Percentiles rank a stretch among this genome's conserved stretches.
Evolutionary conservation across 345 rosid species (phyloP).

Genomic region (Garcia nutans): DNA sequence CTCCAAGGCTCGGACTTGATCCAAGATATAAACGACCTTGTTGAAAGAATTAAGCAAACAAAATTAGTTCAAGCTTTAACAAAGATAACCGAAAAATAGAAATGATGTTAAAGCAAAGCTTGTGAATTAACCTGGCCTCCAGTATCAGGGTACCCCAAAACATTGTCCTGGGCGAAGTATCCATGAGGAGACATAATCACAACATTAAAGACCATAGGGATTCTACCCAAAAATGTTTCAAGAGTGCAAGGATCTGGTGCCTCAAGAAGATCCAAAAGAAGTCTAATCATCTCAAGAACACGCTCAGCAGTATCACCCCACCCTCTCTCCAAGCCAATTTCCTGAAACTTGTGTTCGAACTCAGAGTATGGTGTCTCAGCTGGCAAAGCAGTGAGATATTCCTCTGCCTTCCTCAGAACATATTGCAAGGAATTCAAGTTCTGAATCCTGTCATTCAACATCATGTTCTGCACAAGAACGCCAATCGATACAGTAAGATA

Average conservation of each 20-base stretch:
- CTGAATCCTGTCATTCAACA: conserved; percentile 73
- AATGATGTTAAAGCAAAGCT: not conserved
- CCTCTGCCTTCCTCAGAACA: conserved; percentile 88
- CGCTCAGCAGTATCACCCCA: conserved; percentile 90
- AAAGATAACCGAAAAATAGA: not conserved
- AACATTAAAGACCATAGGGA: conserved; percentile 93
- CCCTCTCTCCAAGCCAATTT: conserved; percentile 89
- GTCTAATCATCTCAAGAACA: conserved; percentile 83
- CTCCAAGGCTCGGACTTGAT: conserved; percentile 96
- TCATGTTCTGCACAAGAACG: conserved; percentile 57
- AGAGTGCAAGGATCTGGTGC: conserved; percentile 97
- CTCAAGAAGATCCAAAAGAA: conserved; percentile 89
- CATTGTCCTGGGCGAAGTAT: conserved; percentile 92
- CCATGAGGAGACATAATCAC: conserved; percentile 96
- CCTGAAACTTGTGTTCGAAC: conserved; percentile 77
- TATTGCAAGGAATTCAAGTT: conserved; percentile 62
- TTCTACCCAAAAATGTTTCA: conserved; percentile 76
- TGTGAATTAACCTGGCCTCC: conserved; percentile 77
- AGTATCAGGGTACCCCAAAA: conserved; percentile 94
- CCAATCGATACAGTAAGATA: conserved; percentile 2
- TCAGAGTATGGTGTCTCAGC: conserved; percentile 56
- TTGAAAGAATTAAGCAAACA: not conserved
- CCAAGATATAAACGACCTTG: conserved; percentile 91
- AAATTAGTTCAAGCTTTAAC: not conserved
- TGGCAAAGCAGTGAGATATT: conserved; percentile 51